Conservation (phyloP, 2,329 filamentous ascomycete species). For the Chaetomium sp. region DNA sequence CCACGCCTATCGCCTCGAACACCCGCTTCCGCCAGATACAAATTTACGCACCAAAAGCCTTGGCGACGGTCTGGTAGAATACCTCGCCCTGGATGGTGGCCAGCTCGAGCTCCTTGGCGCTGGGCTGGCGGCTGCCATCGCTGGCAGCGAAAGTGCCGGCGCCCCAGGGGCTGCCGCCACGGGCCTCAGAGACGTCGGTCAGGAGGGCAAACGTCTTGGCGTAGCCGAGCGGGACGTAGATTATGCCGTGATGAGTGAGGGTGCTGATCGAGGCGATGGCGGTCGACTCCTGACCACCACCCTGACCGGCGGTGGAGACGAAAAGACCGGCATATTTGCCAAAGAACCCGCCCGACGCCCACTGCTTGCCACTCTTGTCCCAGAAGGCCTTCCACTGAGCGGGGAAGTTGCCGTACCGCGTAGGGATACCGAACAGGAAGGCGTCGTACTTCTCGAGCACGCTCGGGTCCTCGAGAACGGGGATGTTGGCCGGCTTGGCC, state of each 20-base stretch:
- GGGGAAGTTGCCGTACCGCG: slow-evolving; percentile 94
- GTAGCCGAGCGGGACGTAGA: slow-evolving; percentile 95
- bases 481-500: slow-evolving; percentile 61
- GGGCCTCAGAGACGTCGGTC: slow-evolving; percentile 67
- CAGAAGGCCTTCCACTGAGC: slow-evolving; percentile 91
- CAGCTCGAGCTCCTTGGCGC: slow-evolving; percentile 66
- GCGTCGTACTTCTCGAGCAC: slow-evolving; percentile 72
- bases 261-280: slow-evolving; percentile 76
- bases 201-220: slow-evolving; percentile 67
- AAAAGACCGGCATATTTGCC: slow-evolving; percentile 92
- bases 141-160: slow-evolving; percentile 77
- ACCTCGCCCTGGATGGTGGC: slow-evolving; percentile 76
- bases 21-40: background rate
- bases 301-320: slow-evolving; percentile 74
- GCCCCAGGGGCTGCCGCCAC: slow-evolving; percentile 86
- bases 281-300: slow-evolving; percentile 92
- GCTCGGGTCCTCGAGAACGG: slow-evolving; percentile 51
- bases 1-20: background rate
- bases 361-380: slow-evolving; percentile 84
- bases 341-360: slow-evolving; percentile 67
- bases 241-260: slow-evolving; percentile 85
- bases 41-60: slow-evolving; percentile 60
- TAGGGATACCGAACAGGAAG: slow-evolving; percentile 90
- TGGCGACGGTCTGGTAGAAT: slow-evolving; percentile 73
- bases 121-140: slow-evolving; percentile 81